Evolutionary conservation across 345 rosid genomes (phyloP).

Genomic region (Pugionium cornutum): DNA sequence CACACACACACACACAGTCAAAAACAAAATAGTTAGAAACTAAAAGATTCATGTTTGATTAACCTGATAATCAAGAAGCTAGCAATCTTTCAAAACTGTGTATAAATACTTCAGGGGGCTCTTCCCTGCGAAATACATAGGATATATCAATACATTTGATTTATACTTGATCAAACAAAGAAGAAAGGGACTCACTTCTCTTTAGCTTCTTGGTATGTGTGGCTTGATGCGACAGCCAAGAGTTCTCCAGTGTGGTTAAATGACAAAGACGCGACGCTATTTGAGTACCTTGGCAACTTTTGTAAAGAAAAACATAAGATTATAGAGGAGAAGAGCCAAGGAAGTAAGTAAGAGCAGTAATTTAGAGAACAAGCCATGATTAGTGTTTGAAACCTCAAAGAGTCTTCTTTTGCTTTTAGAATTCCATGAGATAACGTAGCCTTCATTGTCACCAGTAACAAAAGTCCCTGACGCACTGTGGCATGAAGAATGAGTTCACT

Average conservation of each 20-base stretch:
- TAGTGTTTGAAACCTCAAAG: constrained; percentile 55
- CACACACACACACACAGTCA: constrained; percentile 1
- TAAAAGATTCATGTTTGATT: constrained; percentile 8
- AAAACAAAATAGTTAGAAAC: constrained; percentile 1
- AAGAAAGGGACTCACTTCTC: constrained; percentile 55
- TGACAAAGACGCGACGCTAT: constrained; percentile 52
- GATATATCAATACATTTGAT: neutral
- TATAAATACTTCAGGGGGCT: constrained; percentile 56
- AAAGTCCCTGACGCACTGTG: constrained; percentile 56
- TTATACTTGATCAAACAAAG: neutral
- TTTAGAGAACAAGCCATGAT: constrained; percentile 20
- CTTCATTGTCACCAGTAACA: constrained; percentile 79
- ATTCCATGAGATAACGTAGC: constrained; percentile 69
- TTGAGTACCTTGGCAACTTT: constrained; percentile 72
- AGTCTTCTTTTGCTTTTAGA: constrained; percentile 64
- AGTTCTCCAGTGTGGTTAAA: constrained; percentile 58
- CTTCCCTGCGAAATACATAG: constrained; percentile 52
- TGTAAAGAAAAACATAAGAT: constrained; percentile 32
- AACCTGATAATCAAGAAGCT: constrained; percentile 21
- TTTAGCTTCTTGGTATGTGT: constrained; percentile 64
- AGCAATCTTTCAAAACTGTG: constrained; percentile 32
- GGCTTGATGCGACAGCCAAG: constrained; percentile 67
- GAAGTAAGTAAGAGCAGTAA: neutral
- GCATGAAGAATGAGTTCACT: constrained; percentile 21
- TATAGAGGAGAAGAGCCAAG: neutral